These are phyloP conservation scores for Tulasnella sp. DNA, from an alignment of 768 basidiomycete species.

Conservation along the genomic window DNA sequence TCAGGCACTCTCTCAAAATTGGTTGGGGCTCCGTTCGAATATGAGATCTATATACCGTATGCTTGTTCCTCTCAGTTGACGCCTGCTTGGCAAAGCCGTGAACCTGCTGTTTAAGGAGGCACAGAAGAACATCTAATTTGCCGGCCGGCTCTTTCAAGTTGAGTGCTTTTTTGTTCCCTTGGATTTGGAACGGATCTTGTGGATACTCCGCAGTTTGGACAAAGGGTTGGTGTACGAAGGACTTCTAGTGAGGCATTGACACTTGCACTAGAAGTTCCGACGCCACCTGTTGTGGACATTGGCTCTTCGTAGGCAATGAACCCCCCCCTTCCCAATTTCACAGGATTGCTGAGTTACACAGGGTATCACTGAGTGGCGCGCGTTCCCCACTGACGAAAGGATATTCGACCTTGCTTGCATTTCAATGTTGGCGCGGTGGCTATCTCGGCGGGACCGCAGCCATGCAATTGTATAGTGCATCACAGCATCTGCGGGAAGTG, in stretches of 20 bases:
- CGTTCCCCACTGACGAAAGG: background rate
- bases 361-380: background rate
- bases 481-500: background rate
- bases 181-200: background rate
- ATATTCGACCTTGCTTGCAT: background rate
- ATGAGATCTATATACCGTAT: background rate
- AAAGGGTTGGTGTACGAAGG: background rate
- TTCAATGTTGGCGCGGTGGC: conserved; percentile 1
- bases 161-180: background rate
- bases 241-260: background rate
- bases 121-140: background rate
- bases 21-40: background rate
- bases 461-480: background rate
- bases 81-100: background rate
- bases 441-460: background rate
- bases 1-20: background rate
- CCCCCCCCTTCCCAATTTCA: background rate
- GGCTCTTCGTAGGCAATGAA: background rate
- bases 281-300: background rate
- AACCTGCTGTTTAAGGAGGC: background rate
- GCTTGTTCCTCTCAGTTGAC: conserved; percentile 11
- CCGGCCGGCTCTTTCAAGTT: background rate
- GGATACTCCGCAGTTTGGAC: background rate
- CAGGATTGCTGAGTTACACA: too few relatives aligned
- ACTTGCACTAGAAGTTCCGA: background rate